Evolutionary conservation across 306 rosid genomes (phyloP).

Genomic region (Parietaria judaica): DNA sequence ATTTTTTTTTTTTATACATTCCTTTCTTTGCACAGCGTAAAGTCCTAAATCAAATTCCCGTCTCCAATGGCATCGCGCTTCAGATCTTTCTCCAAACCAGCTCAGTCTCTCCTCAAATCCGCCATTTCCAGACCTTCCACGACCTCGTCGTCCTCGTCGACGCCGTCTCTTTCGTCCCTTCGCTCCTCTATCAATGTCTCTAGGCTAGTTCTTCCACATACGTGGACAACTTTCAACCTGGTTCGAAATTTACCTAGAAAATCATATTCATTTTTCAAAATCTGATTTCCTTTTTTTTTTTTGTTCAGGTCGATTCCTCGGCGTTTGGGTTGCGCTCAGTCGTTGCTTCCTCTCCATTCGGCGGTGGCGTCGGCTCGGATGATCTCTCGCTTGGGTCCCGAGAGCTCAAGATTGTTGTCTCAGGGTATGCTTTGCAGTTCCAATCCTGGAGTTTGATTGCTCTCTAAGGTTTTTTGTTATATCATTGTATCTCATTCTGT

Average conservation of each 20-base stretch:
- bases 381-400: constrained; percentile 54
- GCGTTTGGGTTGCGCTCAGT: constrained; percentile 57
- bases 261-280: too few relatives aligned
- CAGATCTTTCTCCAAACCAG: constrained; percentile 63
- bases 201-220: constrained; percentile 29
- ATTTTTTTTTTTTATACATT: too few relatives aligned
- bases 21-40: too few relatives aligned
- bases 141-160: constrained; percentile 12
- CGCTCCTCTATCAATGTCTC: constrained; percentile 15
- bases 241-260: not conserved
- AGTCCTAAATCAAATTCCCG: too few relatives aligned
- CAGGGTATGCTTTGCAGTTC: constrained; percentile 50
- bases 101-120: constrained; percentile 47
- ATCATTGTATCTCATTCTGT: constrained; percentile 25
- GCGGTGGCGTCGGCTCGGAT: too few relatives aligned
- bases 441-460: constrained; percentile 75
- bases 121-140: constrained; percentile 8
- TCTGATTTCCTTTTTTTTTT: too few relatives aligned
- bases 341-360: constrained; percentile 48
- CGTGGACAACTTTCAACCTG: not conserved
- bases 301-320: constrained; percentile 22
- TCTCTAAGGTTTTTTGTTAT: constrained; percentile 29
- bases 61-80: constrained; percentile 68
- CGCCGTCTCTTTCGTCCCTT: constrained; percentile 35
- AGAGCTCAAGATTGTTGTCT: constrained; percentile 23